A percentile compares a stretch with the other conserved stretches of the same genome.
Evolutionary conservation across 75 land plant genomes (phyloP).

Genomic region (Isoetes taiwanensis): DNA sequence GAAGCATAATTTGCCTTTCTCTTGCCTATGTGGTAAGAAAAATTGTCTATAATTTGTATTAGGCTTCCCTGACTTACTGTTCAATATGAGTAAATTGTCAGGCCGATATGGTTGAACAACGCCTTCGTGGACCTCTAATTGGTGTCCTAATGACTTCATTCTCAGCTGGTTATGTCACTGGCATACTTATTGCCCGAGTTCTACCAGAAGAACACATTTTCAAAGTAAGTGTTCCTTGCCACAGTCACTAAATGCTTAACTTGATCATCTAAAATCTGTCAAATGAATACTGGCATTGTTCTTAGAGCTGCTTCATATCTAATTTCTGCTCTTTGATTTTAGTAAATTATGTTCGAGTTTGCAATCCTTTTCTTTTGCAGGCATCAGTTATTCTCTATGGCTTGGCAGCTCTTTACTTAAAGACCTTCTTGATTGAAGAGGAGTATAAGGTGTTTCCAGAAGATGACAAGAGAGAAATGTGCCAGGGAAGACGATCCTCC

Average conservation of each 20-base stretch:
- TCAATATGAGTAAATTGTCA: no score
- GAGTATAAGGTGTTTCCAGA: slow-evolving; percentile 17
- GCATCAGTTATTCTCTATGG: slow-evolving; percentile 41
- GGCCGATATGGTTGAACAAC: slow-evolving; percentile 44
- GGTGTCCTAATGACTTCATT: slow-evolving; percentile 51
- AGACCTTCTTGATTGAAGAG: slow-evolving; percentile 48
- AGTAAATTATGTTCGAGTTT: no score
- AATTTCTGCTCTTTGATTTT: no score
- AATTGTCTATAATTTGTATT: neutral
- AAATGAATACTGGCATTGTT: no score
- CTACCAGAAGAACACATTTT: slow-evolving; percentile 50
- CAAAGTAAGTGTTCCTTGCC: slow-evolving; percentile 2
- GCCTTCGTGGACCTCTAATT: slow-evolving; percentile 44
- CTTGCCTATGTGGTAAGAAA: slow-evolving; percentile 58
- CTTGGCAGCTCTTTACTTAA: slow-evolving; percentile 33
- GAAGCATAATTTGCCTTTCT: slow-evolving; percentile 50
- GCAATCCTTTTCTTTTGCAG: slow-evolving; percentile 33
- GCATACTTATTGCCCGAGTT: slow-evolving; percentile 48
- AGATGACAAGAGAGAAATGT: no score
- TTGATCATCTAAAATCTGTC: no score
- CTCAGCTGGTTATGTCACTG: slow-evolving; percentile 53
- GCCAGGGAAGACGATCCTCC: slow-evolving; percentile 14
- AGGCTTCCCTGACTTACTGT: no score
- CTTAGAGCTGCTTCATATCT: no score
- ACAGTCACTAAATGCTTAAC: no score